These are phyloP conservation scores for Nemania abortiva DNA, from an alignment of 2,329 filamentous ascomycete genomes.

Conservation along the genomic window DNA sequence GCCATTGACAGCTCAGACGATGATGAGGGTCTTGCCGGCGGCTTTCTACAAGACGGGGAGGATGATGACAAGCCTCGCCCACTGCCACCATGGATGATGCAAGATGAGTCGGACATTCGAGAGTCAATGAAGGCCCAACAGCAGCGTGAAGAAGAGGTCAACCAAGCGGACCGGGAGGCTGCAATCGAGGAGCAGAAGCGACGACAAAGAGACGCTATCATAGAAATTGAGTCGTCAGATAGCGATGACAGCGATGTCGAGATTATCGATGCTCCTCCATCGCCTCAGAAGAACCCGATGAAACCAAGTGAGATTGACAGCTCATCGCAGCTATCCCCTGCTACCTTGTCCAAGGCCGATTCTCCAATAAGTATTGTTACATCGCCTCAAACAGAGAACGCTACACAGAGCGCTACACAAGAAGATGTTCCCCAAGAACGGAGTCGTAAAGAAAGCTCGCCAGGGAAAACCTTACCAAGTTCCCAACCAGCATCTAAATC, in stretches of 20 bases:
- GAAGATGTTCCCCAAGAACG: slow-evolving; percentile 39
- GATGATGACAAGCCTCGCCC: slow-evolving; percentile 65
- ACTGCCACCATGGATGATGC: slow-evolving; percentile 79
- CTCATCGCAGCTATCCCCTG: slow-evolving; percentile 37
- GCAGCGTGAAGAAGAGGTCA: slow-evolving; percentile 68
- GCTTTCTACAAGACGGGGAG: slow-evolving; percentile 51
- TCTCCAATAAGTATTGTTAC: slow-evolving; percentile 39
- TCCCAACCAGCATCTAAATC: slow-evolving; percentile 32
- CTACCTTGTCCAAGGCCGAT: slow-evolving; percentile 41
- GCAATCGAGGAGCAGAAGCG: slow-evolving; percentile 66
- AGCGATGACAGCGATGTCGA: slow-evolving; percentile 67
- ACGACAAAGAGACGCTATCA: slow-evolving; percentile 62
- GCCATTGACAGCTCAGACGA: slow-evolving; percentile 28
- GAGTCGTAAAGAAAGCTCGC: slow-evolving; percentile 3
- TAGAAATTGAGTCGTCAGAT: slow-evolving; percentile 73
- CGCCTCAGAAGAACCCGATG: slow-evolving; percentile 47
- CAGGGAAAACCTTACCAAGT: slow-evolving; percentile 3
- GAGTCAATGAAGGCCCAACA: slow-evolving; percentile 70
- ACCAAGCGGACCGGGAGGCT: slow-evolving; percentile 71
- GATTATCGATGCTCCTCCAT: slow-evolving; percentile 64
- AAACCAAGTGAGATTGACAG: slow-evolving; percentile 30
- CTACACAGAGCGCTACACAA: slow-evolving; percentile 31
- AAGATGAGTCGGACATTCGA: slow-evolving; percentile 73
- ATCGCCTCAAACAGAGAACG: slow-evolving; percentile 28
- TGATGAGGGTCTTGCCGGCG: slow-evolving; percentile 52